phyloP scores from a whole-genome alignment of 768 basidiomycete species.

The Lentinula edodes region DNA sequence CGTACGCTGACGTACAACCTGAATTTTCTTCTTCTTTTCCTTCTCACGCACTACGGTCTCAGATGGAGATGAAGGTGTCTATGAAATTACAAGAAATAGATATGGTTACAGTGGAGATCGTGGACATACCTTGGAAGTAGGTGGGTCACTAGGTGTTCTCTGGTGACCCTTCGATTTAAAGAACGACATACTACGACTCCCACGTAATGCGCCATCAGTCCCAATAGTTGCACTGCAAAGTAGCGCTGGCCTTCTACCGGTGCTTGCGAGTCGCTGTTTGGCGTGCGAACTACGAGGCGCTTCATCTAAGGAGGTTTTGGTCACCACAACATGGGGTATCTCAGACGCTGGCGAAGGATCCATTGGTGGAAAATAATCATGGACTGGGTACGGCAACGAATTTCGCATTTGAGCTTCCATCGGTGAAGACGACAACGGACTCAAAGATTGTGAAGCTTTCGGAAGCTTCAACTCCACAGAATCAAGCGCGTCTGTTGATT shows the following conservation, averaged over 20 bases:
- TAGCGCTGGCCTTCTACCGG: neutral
- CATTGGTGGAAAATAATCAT: neutral
- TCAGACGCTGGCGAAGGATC: neutral
- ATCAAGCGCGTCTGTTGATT: neutral
- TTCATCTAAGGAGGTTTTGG: neutral
- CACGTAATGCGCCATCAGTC: neutral
- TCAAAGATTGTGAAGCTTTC: neutral
- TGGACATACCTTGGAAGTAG: neutral
- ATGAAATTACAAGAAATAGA: neutral
- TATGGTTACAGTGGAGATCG: neutral
- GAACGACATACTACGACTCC: neutral
- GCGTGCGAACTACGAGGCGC: neutral
- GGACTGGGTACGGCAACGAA: neutral
- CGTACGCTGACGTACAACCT: slow-evolving; percentile 34
- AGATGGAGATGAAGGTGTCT: neutral
- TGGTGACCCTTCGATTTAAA: neutral
- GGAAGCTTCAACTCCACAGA: neutral
- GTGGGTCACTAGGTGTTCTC: neutral
- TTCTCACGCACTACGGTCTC: slow-evolving; percentile 4
- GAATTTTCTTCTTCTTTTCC: slow-evolving; percentile 28
- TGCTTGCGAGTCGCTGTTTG: neutral
- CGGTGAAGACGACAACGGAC: neutral
- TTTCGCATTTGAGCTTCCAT: no score
- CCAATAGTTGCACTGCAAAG: neutral
- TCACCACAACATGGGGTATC: neutral